phyloP scores from a whole-genome alignment of 257 asterid genomes.

The Petunia secreta region DNA sequence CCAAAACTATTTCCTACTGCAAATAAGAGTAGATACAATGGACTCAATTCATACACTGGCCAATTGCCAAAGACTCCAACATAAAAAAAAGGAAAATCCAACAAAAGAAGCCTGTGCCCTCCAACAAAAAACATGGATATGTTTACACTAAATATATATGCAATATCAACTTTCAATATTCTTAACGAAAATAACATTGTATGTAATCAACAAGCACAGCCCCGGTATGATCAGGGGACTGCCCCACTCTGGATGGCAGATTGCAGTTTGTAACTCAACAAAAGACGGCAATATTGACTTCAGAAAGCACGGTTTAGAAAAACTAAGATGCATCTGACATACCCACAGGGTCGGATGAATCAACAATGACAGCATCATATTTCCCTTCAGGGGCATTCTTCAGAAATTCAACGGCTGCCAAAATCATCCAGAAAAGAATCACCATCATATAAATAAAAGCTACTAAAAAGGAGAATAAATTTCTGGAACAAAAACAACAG shows the following conservation, averaged over 20 bases:
- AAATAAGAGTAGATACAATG: background rate
- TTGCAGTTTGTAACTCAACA: background rate
- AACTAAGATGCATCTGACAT: conserved; percentile 33
- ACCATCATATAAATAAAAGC: background rate
- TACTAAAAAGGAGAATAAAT: background rate
- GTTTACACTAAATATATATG: background rate
- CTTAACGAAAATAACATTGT: background rate
- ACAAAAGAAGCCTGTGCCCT: background rate
- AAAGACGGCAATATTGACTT: background rate
- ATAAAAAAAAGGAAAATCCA: conserved; percentile 5
- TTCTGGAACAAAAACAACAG: background rate
- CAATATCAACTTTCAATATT: conserved; percentile 4
- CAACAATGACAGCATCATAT: conserved; percentile 92
- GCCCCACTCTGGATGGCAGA: background rate
- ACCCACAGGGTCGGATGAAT: conserved; percentile 99
- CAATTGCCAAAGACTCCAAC: background rate
- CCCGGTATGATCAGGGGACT: background rate
- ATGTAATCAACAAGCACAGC: background rate
- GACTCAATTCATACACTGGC: background rate
- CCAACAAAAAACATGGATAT: background rate
- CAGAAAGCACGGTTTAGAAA: background rate
- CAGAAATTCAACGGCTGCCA: conserved; percentile 80
- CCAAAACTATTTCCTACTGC: background rate
- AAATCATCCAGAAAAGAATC: background rate
- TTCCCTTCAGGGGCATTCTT: conserved; percentile 68